Base-by-base conservation (phyloP, 2,329 filamentous ascomycete genomes). In the Colletotrichum kahawae region DNA sequence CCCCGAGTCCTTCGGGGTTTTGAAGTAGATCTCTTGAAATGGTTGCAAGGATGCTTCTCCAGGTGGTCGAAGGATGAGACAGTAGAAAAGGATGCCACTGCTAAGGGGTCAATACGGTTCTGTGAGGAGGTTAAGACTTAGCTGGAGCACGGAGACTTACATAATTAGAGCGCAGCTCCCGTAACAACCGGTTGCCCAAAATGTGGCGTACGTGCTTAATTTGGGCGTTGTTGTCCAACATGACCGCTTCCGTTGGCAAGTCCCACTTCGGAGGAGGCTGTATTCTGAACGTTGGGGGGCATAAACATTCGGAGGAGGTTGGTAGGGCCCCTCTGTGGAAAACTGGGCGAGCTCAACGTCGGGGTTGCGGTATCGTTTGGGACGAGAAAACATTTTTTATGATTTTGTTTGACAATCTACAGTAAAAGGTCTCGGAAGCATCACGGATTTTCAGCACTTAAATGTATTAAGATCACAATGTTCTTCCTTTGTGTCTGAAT, bases 341-440 rank as follows among this genome's bases (percentile, higher is more conserved):
- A 51, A n/a, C 3, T 51, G 43, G 4, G 43, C 43, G 6, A 51
- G 43, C 43, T 51, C 43, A 13, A 51, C 43, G 43, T 51, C n/a
- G n/a, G 43, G 18, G 43, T 51, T 51, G 43, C 43, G 43, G 43
- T 21, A 21, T 24, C 43, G 43, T 51, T 16, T n/a, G 43, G 43
- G n/a, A 21, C 43, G n/a, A 21, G n/a, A 21, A 13, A 51, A 21
- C 43, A 51, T 51, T 18, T 51, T 18, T 51, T 51, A 8, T 8
- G n/a, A 21, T 51, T 13, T 21, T 18, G 18, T 51, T 51, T 13
- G n/a, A n/a, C 7, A 51, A 10, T 48, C 18, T 48, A 5, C 6
- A 0, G n/a, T 24, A 51, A 7, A 5, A 7, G 0, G 7, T 21
- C n/a, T 4, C 13, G n/a, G 1, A 21, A 51, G 21, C n/a, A 51